Evolutionary conservation across 2,329 filamentous ascomycete species (phyloP).

Genomic region (Penicillium sp.): DNA sequence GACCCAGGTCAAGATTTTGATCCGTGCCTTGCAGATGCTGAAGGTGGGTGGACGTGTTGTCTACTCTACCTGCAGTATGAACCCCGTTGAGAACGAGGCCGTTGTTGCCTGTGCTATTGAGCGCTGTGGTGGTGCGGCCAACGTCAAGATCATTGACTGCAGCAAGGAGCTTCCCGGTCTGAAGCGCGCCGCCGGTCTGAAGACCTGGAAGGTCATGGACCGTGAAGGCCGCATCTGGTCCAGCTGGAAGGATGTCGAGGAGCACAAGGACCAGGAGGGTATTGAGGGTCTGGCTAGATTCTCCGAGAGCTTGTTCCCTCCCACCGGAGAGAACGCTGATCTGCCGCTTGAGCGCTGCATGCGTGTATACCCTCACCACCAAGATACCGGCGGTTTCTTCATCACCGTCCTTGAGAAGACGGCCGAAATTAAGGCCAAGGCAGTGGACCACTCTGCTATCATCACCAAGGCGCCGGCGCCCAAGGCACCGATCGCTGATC

Average conservation of each 20-base stretch:
- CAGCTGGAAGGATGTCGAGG: constrained; percentile 78
- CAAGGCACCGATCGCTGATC: constrained; percentile 38
- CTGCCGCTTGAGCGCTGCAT: constrained; percentile 88
- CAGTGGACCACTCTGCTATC: constrained; percentile 55
- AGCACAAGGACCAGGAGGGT: constrained; percentile 62
- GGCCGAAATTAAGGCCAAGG: constrained; percentile 76
- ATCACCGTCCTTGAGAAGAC: constrained; percentile 94
- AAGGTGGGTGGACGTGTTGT: constrained; percentile 93
- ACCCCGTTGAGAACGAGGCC: constrained; percentile 95
- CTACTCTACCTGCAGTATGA: constrained; percentile 99
- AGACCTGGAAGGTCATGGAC: constrained; percentile 87
- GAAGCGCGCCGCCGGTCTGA: constrained; percentile 74
- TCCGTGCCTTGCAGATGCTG: constrained; percentile 90
- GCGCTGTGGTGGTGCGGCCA: constrained; percentile 78
- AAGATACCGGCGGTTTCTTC: constrained; percentile 97
- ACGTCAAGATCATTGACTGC: constrained; percentile 83
- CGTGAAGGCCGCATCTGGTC: constrained; percentile 77
- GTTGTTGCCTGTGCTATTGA: constrained; percentile 86
- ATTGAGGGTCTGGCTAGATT: constrained; percentile 68
- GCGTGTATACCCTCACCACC: constrained; percentile 89
- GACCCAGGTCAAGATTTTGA: constrained; percentile 86
- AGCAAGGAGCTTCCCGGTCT: constrained; percentile 74
- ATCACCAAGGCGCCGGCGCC: constrained; percentile 43
- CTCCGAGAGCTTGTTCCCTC: constrained; percentile 80
- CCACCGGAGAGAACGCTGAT: constrained; percentile 55